Evolutionary conservation across 495 filamentous ascomycete species (phyloP), one percentile per base, ranked within the genome.

Genomic region (Xylona heveae): DNA sequence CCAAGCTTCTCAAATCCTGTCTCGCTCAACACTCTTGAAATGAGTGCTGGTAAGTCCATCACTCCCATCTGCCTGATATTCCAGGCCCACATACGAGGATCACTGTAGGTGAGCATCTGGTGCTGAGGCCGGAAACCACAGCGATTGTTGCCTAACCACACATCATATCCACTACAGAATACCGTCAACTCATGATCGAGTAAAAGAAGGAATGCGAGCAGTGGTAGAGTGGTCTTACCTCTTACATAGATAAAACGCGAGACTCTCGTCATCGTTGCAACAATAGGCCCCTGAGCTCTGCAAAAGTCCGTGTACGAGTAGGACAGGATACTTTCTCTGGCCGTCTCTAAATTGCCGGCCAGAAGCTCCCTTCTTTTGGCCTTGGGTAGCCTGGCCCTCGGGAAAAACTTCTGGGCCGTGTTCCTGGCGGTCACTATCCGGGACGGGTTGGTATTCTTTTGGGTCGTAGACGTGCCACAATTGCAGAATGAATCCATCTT

Each of bases 61-160:
- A 79, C 71, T 9, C 85, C 88, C 71, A 94, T 85, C 52, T 93
- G 81, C 0, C 78, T 68, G 35, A 94, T 90, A 43, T 91, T 92
- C 85, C 85, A 95, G 7, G 74, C 66, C 85, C 85, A 95, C 82
- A 95, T 92, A 13, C 84, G 67, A 4, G 85, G 85, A 44, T 95
- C 85, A 12, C 55, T 55, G 37, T 73, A 66, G 1, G 59, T 57
- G 27, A 95, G 58, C 8, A 71, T 55, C 1, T 62, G 66, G 42
- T 95, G 85, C 38, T 68, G 60, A 2, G 85, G 83, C 1, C 62
- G 45, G 46, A 85, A 76, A 8, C 84, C 88, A 47, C 88, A 94
- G 15, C 85, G 71, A 45, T 92, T 93, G 49, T 93, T 92, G 5
- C 88, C 85, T 3, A 94, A 62, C 84, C 84, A 95, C 31, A 95